Evolutionary conservation across 257 asterid genomes (phyloP), one percentile per base, ranked within the genome.

Genomic region (Schizonepeta tenuifolia): DNA sequence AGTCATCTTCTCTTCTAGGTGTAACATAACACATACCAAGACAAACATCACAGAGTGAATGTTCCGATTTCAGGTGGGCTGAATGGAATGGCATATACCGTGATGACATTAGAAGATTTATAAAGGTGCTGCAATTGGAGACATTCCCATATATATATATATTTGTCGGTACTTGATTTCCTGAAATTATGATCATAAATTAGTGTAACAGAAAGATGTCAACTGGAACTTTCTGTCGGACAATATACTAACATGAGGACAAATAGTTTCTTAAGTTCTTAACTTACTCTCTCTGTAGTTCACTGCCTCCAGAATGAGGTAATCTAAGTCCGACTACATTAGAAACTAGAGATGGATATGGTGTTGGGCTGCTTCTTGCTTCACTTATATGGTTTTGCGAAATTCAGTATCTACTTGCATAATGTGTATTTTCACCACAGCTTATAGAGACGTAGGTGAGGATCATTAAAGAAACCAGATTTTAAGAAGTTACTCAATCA

Each of bases 11-110:
- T 38, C 69, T 66, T 21, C 56, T 46, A 31, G 10, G 28, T 71
- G 66, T 61, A 13, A 12, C 28, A 21, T 24, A 22, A 65, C 44
- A 33, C 43, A 38, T 14, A 66, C 72, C 35, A 61, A 22, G 40
- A 40, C 20, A 28, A 51, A 47, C 66, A 10, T 71, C 58, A 84
- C 21, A 9, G 20, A 36, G 46, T 66, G 50, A 68, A 47, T 69
- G 20, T 78, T 80, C 76, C 67, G 71, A 71, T 78, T 82, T 69
- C 87, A 95, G 99, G 86, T 95, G 99, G 98, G 99, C 95, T 49
- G 99, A 95, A 79, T 95, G 98, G 99, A 95, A 95, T 36, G 99
- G 99, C 70, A 88, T 76, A 72, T 94, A 91, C 82, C 98, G 98
- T 43, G 99, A 94, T 72, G 97, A 88, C 69, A 64, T 95, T 54